These are phyloP conservation scores for Phytophthora chlamydospora DNA, from an alignment of 352 stramenopile genomes.

Conservation along the genomic window DNA sequence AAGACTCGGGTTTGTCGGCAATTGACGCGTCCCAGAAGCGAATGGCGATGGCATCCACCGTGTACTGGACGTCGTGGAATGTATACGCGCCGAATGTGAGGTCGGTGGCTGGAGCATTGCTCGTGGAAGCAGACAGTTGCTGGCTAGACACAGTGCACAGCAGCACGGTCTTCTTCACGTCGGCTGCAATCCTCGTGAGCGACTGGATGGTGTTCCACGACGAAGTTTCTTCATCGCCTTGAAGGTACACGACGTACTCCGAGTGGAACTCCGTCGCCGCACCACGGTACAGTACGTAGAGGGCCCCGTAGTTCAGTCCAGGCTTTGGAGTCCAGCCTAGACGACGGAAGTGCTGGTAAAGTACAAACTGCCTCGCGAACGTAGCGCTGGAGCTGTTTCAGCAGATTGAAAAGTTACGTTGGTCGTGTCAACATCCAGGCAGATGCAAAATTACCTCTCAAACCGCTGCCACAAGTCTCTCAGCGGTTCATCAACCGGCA, in stretches of 20 bases:
- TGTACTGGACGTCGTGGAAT: constrained; percentile 43
- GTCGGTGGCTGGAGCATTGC: background rate
- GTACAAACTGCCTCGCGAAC: constrained; percentile 50
- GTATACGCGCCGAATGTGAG: constrained; percentile 41
- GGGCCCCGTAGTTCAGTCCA: constrained; percentile 76
- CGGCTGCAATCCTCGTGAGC: constrained; percentile 71
- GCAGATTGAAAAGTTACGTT: constrained; percentile 1
- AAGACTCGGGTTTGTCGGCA: constrained; percentile 25
- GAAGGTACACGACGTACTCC: constrained; percentile 77
- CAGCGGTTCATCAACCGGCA: constrained; percentile 20
- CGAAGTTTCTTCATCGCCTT: constrained; percentile 11
- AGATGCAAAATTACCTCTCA: constrained; percentile 25
- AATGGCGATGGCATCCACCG: constrained; percentile 49
- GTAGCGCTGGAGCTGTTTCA: constrained; percentile 24
- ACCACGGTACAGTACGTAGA: constrained; percentile 71
- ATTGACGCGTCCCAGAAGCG: constrained; percentile 61
- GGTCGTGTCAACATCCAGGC: background rate
- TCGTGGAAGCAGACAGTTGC: background rate
- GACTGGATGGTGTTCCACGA: constrained; percentile 67
- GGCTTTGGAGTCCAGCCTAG: constrained; percentile 58
- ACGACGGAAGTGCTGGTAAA: constrained; percentile 69
- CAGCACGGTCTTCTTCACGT: constrained; percentile 84
- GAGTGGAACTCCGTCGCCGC: constrained; percentile 63
- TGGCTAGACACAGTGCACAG: constrained; percentile 51
- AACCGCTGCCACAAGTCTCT: constrained; percentile 48